phyloP scores from a whole-genome alignment of 148 eudicot genomes.

The Nyssa sinensis region DNA sequence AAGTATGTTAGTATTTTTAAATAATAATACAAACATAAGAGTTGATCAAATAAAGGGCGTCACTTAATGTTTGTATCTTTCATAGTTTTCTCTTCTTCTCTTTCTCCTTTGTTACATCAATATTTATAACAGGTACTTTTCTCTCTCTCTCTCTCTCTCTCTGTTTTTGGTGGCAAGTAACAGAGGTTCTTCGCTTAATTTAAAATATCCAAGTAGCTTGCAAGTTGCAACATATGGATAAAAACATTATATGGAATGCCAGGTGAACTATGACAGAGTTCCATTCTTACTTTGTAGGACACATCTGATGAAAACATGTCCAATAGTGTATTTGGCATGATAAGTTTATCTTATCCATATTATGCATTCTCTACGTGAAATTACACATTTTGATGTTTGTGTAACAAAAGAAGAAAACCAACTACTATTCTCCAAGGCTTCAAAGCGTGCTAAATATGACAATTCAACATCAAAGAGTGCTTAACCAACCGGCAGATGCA shows the following conservation, averaged over 20 bases:
- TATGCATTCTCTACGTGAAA: neutral
- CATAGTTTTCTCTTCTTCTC: too few species aligned
- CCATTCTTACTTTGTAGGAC: neutral
- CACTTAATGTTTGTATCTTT: too few species aligned
- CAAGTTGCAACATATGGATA: neutral
- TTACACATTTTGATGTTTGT: neutral
- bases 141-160: too few species aligned
- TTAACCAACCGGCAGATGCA: slow-evolving; percentile 67
- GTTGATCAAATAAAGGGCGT: too few species aligned
- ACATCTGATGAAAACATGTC: neutral
- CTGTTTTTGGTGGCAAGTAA: too few species aligned
- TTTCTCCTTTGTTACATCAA: too few species aligned
- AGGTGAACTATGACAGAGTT: neutral
- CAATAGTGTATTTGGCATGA: too few species aligned
- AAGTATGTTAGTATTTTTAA: too few species aligned
- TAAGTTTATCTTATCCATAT: neutral
- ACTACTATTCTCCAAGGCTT: neutral
- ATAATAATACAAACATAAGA: too few species aligned
- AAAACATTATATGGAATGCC: neutral
- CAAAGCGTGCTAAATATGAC: neutral
- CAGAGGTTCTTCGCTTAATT: neutral
- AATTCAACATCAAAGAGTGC: neutral
- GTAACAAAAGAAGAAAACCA: neutral
- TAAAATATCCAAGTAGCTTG: neutral
- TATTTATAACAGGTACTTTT: too few species aligned